Conservation (phyloP, 306 rosid genomes). For the Castanospermum australe region DNA sequence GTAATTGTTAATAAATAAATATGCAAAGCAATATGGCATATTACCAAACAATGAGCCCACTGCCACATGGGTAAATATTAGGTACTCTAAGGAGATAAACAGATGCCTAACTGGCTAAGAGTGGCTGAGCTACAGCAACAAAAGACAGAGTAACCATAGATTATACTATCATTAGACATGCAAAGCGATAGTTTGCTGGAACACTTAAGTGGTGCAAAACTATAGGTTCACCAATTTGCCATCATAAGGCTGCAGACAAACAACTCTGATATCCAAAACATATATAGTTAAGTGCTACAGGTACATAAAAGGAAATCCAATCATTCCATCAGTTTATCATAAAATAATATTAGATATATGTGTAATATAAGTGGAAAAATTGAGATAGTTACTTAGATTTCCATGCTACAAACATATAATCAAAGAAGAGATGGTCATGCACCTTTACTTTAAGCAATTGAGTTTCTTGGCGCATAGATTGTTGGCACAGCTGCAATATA, state of each 20-base stretch:
- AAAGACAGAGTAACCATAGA: neutral
- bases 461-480: slow-evolving; percentile 37
- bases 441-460: slow-evolving; percentile 44
- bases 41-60: neutral
- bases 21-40: neutral
- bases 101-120: neutral
- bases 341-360: neutral
- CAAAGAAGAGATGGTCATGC: slow-evolving; percentile 16
- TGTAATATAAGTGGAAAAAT: neutral
- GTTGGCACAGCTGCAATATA: slow-evolving; percentile 61
- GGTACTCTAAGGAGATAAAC: neutral
- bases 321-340: neutral
- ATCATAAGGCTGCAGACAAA: neutral
- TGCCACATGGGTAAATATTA: neutral
- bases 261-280: neutral
- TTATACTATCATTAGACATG: neutral
- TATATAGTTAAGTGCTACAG: neutral
- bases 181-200: neutral
- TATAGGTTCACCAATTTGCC: neutral
- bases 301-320: neutral
- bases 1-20: neutral
- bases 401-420: neutral
- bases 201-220: neutral
- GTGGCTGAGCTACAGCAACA: neutral
- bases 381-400: slow-evolving; percentile 1